Evolutionary conservation across 2,329 filamentous ascomycete genomes (phyloP).

Genomic region (Harringtonia lauricola): DNA sequence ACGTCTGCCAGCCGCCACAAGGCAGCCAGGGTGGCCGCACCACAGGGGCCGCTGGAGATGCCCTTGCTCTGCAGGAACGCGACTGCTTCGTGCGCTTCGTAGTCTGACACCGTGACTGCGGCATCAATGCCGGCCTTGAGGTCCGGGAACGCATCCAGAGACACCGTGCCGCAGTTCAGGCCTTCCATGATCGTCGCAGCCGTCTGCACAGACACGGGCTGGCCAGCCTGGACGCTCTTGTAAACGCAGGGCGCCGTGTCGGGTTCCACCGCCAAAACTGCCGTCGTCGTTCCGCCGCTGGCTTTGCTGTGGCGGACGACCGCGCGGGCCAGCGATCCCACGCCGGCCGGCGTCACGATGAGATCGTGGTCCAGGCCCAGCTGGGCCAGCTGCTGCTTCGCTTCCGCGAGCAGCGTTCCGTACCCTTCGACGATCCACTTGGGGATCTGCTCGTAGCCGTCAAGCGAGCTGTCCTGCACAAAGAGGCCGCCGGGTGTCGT

Average conservation of each 20-base stretch:
- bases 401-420: conserved; percentile 58
- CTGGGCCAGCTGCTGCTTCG: conserved; percentile 41
- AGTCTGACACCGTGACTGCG: conserved; percentile 48
- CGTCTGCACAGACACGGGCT: conserved; percentile 39
- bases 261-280: conserved; percentile 59
- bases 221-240: conserved; percentile 37
- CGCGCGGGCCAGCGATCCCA: conserved; percentile 62
- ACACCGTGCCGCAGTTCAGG: conserved; percentile 62
- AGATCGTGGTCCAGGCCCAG: conserved; percentile 15
- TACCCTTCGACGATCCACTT: conserved; percentile 72
- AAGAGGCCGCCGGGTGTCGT: too few relatives aligned
- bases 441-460: conserved; percentile 22
- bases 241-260: conserved; percentile 50
- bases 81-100: conserved; percentile 49
- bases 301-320: conserved; percentile 43
- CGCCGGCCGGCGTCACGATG: conserved; percentile 57
- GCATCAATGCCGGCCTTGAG: conserved; percentile 48
- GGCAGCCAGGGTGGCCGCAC: conserved; percentile 36
- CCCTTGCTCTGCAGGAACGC: conserved; percentile 32
- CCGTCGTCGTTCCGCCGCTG: conserved; percentile 1
- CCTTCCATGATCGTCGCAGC: conserved; percentile 61
- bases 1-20: conserved; percentile 19
- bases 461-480: conserved; percentile 28
- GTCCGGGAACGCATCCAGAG: conserved; percentile 51
- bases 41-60: conserved; percentile 20